A percentile compares a stretch with the other conserved stretches of the same genome.
Conservation (phyloP, 352 stramenopile species). For the Phytopythium litorale region DNA sequence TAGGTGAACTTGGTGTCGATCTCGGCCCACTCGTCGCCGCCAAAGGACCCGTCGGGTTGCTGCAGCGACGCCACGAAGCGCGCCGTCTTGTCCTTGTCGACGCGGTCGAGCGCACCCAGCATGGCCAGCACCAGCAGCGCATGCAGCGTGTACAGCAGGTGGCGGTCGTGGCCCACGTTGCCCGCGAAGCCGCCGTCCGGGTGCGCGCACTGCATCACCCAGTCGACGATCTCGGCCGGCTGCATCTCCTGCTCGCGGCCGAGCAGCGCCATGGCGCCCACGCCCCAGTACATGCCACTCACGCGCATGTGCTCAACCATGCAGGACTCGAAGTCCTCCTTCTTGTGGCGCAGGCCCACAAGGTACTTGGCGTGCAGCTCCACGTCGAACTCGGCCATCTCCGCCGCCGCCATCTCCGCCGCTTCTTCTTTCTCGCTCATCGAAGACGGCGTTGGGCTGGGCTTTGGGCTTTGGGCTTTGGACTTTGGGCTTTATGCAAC, state of each 20-base stretch:
- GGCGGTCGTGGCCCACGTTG: slow-evolving; percentile 95
- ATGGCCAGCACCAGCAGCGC: slow-evolving; percentile 97
- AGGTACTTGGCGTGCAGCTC: slow-evolving; percentile 81
- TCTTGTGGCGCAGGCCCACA: slow-evolving; percentile 76
- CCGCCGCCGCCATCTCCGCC: slow-evolving; percentile 14
- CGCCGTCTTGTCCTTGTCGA: slow-evolving; percentile 80
- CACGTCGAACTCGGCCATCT: slow-evolving; percentile 58
- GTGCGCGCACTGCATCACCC: slow-evolving; percentile 94
- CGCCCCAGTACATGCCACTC: slow-evolving; percentile 98
- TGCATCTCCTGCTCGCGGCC: slow-evolving; percentile 82
- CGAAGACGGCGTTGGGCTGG: too few relatives aligned
- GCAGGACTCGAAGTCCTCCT: slow-evolving; percentile 88
- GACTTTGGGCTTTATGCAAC: too few relatives aligned
- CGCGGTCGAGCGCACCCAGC: slow-evolving; percentile 75
- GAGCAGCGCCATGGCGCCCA: slow-evolving; percentile 94
- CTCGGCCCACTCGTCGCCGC: slow-evolving; percentile 96
- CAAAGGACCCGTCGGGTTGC: slow-evolving; percentile 96
- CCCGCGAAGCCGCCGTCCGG: slow-evolving; percentile 93
- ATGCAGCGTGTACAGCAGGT: slow-evolving; percentile 98
- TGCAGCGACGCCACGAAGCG: slow-evolving; percentile 90
- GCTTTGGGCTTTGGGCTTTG: too few relatives aligned
- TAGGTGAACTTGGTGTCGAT: slow-evolving; percentile 99
- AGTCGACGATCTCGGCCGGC: slow-evolving; percentile 89
- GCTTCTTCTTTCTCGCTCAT: too few relatives aligned
- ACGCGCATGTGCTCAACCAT: slow-evolving; percentile 97